Evolutionary conservation across 1,284 basidiomycete genomes (phyloP).

Genomic region (Malassezia slooffiae): DNA sequence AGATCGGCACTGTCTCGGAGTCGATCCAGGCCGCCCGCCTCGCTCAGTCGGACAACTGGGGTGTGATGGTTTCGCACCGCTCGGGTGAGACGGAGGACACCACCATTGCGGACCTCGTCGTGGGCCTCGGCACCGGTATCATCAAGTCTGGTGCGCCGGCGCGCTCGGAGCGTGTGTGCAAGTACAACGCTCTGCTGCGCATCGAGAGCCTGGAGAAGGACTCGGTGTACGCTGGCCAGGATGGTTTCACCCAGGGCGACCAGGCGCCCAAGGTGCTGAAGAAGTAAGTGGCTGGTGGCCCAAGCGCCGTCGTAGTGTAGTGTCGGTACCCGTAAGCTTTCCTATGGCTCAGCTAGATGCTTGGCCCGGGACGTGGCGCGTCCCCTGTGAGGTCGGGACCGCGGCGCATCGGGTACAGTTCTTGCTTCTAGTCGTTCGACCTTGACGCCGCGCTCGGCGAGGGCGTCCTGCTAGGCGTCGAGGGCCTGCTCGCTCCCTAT

Average conservation of each 20-base stretch:
- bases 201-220: slow-evolving; percentile 37
- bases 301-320: too few relatives aligned
- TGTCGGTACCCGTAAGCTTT: too few relatives aligned
- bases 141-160: slow-evolving; percentile 98
- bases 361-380: too few relatives aligned
- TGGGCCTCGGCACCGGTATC: slow-evolving; percentile 83
- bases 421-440: too few relatives aligned
- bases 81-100: slow-evolving; percentile 62
- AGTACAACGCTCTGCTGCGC: slow-evolving; percentile 50
- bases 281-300: slow-evolving; percentile 14
- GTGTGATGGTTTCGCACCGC: slow-evolving; percentile 98
- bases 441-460: too few relatives aligned
- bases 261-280: slow-evolving; percentile 34
- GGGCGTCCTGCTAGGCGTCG: too few relatives aligned
- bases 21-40: slow-evolving; percentile 96
- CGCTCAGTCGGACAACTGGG: slow-evolving; percentile 91
- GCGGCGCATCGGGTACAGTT: too few relatives aligned
- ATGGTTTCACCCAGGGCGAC: slow-evolving; percentile 39
- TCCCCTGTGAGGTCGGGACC: too few relatives aligned
- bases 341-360: too few relatives aligned
- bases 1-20: slow-evolving; percentile 98
- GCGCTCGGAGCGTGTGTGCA: slow-evolving; percentile 82
- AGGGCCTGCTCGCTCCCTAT: too few relatives aligned
- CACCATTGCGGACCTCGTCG: slow-evolving; percentile 89
- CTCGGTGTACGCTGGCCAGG: slow-evolving; percentile 39